Conservation (phyloP, 148 eudicot species). For the Vaccinium vitisidaea region DNA sequence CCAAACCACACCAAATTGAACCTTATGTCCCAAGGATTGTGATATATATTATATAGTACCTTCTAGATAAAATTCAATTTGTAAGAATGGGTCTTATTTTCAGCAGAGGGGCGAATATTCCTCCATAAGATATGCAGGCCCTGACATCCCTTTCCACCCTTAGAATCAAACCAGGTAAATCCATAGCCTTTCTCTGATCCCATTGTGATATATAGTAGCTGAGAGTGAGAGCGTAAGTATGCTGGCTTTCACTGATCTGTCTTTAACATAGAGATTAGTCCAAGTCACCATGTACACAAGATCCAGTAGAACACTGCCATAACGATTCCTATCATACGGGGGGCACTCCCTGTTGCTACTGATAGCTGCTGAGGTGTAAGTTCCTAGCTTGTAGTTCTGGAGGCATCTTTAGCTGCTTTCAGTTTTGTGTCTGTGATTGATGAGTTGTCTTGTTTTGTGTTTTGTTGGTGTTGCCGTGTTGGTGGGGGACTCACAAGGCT, state of each 20-base stretch:
- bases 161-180: too few relatives aligned
- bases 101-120: too few relatives aligned
- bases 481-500: background rate
- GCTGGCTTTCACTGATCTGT: background rate
- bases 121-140: too few relatives aligned
- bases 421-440: background rate
- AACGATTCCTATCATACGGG: background rate
- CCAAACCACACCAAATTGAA: too few relatives aligned
- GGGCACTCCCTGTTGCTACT: background rate
- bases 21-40: too few relatives aligned
- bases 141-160: too few relatives aligned
- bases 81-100: too few relatives aligned
- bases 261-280: background rate
- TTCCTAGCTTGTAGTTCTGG: background rate
- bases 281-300: background rate
- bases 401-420: background rate
- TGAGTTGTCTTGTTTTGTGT: background rate
- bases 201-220: background rate
- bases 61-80: too few relatives aligned
- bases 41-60: too few relatives aligned
- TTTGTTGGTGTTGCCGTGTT: background rate
- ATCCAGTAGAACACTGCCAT: background rate
- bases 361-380: background rate
- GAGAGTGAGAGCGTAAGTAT: background rate
- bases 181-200: background rate